Percentiles rank a stretch among this genome's conserved stretches.
Conservation (phyloP, 306 rosid species). For the Ceratonia siliqua region DNA sequence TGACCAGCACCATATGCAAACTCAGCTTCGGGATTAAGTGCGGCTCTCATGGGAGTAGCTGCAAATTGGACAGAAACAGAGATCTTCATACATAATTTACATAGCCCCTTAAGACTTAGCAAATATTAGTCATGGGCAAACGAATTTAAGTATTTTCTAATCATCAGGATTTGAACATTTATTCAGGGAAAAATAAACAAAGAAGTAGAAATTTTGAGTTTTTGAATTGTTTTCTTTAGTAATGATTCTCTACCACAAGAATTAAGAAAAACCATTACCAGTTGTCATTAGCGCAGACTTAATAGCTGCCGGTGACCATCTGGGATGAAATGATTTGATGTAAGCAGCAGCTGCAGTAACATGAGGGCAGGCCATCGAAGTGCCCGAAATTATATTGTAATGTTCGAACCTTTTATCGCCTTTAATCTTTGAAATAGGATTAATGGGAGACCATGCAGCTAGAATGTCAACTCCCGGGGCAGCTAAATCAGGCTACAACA, state of each 20-base stretch:
- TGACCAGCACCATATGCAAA: slow-evolving; percentile 50
- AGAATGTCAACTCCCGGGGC: slow-evolving; percentile 48
- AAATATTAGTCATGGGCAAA: too few relatives aligned
- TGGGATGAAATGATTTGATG: slow-evolving; percentile 46
- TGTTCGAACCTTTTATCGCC: slow-evolving; percentile 6
- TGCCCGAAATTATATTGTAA: slow-evolving; percentile 27
- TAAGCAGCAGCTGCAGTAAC: slow-evolving; percentile 38
- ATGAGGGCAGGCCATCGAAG: slow-evolving; percentile 66
- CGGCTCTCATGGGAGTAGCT: slow-evolving; percentile 32
- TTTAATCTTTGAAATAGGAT: not conserved
- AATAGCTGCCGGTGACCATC: slow-evolving; percentile 48
- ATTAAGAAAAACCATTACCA: not conserved
- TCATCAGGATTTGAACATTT: too few relatives aligned
- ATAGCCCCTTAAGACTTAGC: too few relatives aligned
- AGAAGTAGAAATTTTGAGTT: too few relatives aligned
- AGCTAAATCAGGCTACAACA: slow-evolving; percentile 47
- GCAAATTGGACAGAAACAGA: not conserved
- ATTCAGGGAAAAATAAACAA: not conserved
- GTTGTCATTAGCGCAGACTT: slow-evolving; percentile 47
- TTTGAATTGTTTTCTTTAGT: too few relatives aligned
- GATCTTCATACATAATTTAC: not conserved
- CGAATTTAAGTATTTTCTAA: too few relatives aligned
- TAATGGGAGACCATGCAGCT: slow-evolving; percentile 42
- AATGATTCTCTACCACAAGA: too few relatives aligned
- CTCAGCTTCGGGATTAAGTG: slow-evolving; percentile 34